phyloP scores from a whole-genome alignment of 805 yeast genomes.

The Yamadazyma scolyti region DNA sequence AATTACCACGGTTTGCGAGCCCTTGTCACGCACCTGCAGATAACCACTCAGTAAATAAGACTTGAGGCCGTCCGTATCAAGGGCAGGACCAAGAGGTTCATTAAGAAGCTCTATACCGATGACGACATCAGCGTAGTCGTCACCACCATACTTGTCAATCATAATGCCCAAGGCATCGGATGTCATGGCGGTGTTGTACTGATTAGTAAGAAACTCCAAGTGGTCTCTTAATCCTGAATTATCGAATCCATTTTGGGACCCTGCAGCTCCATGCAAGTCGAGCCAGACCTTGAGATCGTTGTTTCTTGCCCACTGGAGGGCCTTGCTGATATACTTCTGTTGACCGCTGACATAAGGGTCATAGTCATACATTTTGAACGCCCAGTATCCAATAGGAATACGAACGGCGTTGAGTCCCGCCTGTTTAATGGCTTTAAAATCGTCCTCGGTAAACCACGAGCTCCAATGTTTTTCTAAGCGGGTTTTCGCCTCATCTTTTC shows the following conservation, averaged over 20 bases:
- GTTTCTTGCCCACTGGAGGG: slow-evolving; percentile 69
- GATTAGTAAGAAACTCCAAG: slow-evolving; percentile 48
- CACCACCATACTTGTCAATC: slow-evolving; percentile 59
- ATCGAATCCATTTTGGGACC: slow-evolving; percentile 94
- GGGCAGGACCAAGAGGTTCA: slow-evolving; percentile 79
- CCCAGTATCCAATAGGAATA: slow-evolving; percentile 96
- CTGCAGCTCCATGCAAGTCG: slow-evolving; percentile 95
- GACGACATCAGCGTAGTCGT: slow-evolving; percentile 64
- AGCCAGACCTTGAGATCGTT: slow-evolving; percentile 76
- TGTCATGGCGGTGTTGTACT: slow-evolving; percentile 52
- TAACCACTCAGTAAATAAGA: slow-evolving; percentile 64
- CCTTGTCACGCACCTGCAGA: slow-evolving; percentile 52
- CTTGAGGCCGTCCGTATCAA: slow-evolving; percentile 57
- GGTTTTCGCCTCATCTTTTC: slow-evolving; percentile 50
- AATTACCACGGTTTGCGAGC: slow-evolving; percentile 58
- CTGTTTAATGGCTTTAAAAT: slow-evolving; percentile 55
- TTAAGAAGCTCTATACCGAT: slow-evolving; percentile 82
- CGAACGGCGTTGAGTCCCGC: slow-evolving; percentile 81
- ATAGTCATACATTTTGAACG: slow-evolving; percentile 53
- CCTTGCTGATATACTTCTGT: slow-evolving; percentile 64
- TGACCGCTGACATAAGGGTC: slow-evolving; percentile 93
- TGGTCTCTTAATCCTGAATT: slow-evolving; percentile 82
- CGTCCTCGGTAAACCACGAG: slow-evolving; percentile 70
- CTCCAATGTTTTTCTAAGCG: slow-evolving; percentile 71
- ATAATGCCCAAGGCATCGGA: slow-evolving; percentile 52